Base-by-base conservation (phyloP, 805 yeast species). In the Metschnikowia similis region DNA sequence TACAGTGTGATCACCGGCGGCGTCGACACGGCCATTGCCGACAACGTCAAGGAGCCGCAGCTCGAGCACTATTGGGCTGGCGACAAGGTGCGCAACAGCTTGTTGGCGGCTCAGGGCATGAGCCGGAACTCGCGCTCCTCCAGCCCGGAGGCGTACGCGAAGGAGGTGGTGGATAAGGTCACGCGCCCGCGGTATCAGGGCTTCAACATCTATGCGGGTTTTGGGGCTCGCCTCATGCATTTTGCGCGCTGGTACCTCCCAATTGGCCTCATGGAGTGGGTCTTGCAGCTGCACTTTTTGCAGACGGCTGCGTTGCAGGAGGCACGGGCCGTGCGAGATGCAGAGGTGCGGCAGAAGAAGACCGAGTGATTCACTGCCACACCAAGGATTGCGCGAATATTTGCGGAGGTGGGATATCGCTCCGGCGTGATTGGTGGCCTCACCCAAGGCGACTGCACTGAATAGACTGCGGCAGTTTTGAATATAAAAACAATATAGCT, bases 1-100 rank as follows among this genome's bases (percentile, higher is more conserved):
- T 65, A 71, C 42, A 62, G 67, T 51, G 65, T 73, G 7, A 58
- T 67, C 30, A 69, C 76, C 3, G 79, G 79, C 3, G 70, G 68
- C 10, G 75, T 74, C 9, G 59, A 65, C 17, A 69, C 76, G 2
- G 68, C 59, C 10, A 66, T 72, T 30, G 57, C 58, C 14, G 69
- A 66, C 44, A 30, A 48, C 5, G 40, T 48, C 21, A 30, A 32
- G 30, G 35, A 43, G 40, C 44, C 43, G 7, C 30, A 29, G 17
- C 35, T 53, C 10, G 32, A 50, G 16, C 41, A 40, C n/a, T 42
- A 35, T 27, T 56, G 40, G 48, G 50, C 45, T 26, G 47, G 48
- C 4, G 16, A 14, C 6, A 57, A 51, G 9, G 51, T 55, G 8
- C 14, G 34, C 11, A 48, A 51, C 16, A 53, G 57, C n/a, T 41